Evolutionary conservation across 1,284 basidiomycete species (phyloP), one percentile per base, ranked within the genome.

Genomic region (Heterobasidion occidentale): DNA sequence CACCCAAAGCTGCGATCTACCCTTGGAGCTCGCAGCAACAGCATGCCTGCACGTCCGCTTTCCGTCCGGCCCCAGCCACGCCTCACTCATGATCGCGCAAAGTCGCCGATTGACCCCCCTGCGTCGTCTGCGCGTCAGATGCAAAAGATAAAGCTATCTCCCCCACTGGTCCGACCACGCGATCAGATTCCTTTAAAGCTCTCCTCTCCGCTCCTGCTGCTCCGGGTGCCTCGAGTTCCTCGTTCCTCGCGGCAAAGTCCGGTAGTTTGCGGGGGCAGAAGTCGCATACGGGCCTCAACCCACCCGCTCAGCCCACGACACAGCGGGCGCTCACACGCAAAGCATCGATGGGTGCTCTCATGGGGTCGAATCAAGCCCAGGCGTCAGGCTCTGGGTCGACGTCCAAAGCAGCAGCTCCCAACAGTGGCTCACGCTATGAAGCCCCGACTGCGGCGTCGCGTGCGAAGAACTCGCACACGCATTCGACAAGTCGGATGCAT

Each of bases 211-310:
- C 71, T 52, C 68, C 75, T 61, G 70, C 80, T 45, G 70, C 72
- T 47, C 69, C 76, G 61, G 74, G 78, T 12, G 61, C 79, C 42
- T 72, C 75, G 14, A 72, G 78, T 53, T 72, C 73, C 47, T 76
- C 79, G 15, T 81, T 87, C 69, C 77, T 87, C 58, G 71, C 81
- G 34, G 74, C 80, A 48, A 90, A 88, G 67, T 79, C 84, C 56
- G 81, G 79, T 53, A 84, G 83, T 67, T 78, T 91, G 58, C 83
- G 88, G 46, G 83, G 83, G 27, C 88, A 91, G 74, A 90, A 90
- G 64, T 90, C 88, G 7, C 86, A 88, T 67, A 83, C 86, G 15
- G 86, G 83, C 46, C 77, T 91, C 53, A 90, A 90, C 65, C 82
- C 86, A 5, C 77, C 81, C 19, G 83, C 83, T 7, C 84, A 86